Evolutionary conservation across 2,329 filamentous ascomycete species (phyloP).

Genomic region (Colletotrichum sp.): DNA sequence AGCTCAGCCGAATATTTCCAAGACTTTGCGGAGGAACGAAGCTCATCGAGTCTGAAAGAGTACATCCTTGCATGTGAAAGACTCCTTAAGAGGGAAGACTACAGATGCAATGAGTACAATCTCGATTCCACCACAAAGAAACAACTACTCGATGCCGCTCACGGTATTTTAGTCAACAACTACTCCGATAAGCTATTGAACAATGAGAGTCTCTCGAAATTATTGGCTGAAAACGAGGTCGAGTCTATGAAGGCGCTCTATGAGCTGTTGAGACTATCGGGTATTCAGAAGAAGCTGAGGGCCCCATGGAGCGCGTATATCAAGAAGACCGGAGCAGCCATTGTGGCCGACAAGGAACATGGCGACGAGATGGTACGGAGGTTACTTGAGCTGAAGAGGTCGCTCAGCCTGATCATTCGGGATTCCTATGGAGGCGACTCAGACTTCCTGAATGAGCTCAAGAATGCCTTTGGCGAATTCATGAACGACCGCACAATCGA

Average conservation of each 20-base stretch:
- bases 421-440: constrained; percentile 80
- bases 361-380: constrained; percentile 87
- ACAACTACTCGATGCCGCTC: constrained; percentile 74
- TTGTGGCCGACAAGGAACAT: constrained; percentile 81
- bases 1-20: constrained; percentile 72
- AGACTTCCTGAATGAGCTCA: constrained; percentile 76
- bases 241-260: constrained; percentile 79
- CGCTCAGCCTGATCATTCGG: constrained; percentile 77
- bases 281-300: constrained; percentile 73
- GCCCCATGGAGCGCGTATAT: constrained; percentile 82
- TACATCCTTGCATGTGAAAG: constrained; percentile 76
- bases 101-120: constrained; percentile 79
- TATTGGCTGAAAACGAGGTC: constrained; percentile 75
- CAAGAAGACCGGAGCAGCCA: constrained; percentile 71
- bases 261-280: constrained; percentile 73
- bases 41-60: constrained; percentile 67
- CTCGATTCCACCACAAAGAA: constrained; percentile 84
- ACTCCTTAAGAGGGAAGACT: constrained; percentile 74
- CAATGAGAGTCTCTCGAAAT: constrained; percentile 68
- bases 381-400: constrained; percentile 79
- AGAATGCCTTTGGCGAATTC: constrained; percentile 86
- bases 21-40: constrained; percentile 72
- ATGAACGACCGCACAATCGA: constrained; percentile 87
- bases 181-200: constrained; percentile 72
- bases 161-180: constrained; percentile 72